phyloP scores from a whole-genome alignment of 2,329 filamentous ascomycete genomes.

The Setomelanomma holmii region DNA sequence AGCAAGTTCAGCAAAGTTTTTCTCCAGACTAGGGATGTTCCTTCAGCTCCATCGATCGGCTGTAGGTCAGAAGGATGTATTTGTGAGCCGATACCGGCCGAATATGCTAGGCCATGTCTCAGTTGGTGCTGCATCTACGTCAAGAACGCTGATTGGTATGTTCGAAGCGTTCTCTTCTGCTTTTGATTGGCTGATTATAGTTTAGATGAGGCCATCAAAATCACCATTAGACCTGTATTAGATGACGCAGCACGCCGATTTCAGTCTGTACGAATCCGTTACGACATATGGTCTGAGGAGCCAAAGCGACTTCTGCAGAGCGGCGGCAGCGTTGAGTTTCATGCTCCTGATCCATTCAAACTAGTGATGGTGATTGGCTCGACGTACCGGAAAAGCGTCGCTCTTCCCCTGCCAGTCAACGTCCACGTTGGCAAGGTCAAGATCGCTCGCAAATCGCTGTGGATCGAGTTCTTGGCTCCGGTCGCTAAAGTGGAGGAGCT shows the following conservation, averaged over 20 bases:
- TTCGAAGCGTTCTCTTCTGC: neutral
- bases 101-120: slow-evolving; percentile 21
- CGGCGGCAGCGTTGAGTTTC: neutral
- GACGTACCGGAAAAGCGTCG: neutral
- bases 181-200: neutral
- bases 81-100: slow-evolving; percentile 34
- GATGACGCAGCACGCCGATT: neutral
- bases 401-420: slow-evolving; percentile 8
- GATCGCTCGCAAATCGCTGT: slow-evolving; percentile 13
- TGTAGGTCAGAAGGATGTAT: slow-evolving; percentile 22
- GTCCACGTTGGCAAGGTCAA: slow-evolving; percentile 1
- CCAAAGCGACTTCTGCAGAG: neutral
- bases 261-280: neutral
- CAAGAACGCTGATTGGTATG: neutral
- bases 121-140: neutral
- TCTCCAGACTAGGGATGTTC: slow-evolving; percentile 1
- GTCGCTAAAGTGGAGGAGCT: slow-evolving; percentile 3
- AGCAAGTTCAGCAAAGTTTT: neutral
- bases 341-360: slow-evolving; percentile 1
- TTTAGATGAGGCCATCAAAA: neutral
- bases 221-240: neutral
- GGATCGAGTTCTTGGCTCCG: slow-evolving; percentile 11
- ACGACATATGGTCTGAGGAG: neutral
- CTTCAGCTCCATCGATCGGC: slow-evolving; percentile 11
- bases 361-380: slow-evolving; percentile 1